Base-by-base conservation (phyloP, 768 basidiomycete species). In the Phylloporus scabripes region DNA sequence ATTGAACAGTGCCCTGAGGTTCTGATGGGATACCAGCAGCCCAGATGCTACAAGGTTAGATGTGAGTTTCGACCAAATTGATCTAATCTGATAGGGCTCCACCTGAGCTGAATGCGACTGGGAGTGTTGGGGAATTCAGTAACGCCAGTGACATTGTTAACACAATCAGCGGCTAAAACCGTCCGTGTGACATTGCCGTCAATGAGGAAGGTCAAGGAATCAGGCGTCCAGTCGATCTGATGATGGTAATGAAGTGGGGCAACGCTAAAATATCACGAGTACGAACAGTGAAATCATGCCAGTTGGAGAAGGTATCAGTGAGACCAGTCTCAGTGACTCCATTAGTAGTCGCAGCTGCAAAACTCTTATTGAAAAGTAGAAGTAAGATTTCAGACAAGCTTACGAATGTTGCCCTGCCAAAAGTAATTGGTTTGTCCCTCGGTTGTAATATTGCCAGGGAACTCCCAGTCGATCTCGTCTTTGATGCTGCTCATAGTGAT, bases 381-480 rank as follows among this genome's bases (percentile, higher is more conserved):
- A 7, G 20, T n/a, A 7, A 11, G 6, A 14, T 17, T 2, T 18
- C 24, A 21, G 5, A 15, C 6, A 37, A 32, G 72, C 83, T 56
- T 60, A 84, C 83, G 80, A 46, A 87, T 77, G 46, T 73, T 46
- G 24, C 83, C 83, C 61, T 86, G 79, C 85, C 85, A 90, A 70
- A 87, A 90, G 58, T 72, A 85, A 62, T 92, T 92, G 33, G 80
- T 83, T 68, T 94, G 91, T 8, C 74, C 90, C 47, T 81, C 60
- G 2, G 77, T 78, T 2, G 80, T 83, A 17, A 67, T 59, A 40
- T 70, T 71, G 6, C 87, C 86, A 47, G 87, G 84, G 59, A 83
- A 91, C 62, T 90, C 87, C 87, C 89, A 90, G 55, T 92, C 88
- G 45, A 92, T 87, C 62, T 91, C 89, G 60, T 89, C 86, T 63